These are phyloP conservation scores for Buxus sempervirens DNA, from an alignment of 164 flowering plant genomes.

Conservation along the genomic window DNA sequence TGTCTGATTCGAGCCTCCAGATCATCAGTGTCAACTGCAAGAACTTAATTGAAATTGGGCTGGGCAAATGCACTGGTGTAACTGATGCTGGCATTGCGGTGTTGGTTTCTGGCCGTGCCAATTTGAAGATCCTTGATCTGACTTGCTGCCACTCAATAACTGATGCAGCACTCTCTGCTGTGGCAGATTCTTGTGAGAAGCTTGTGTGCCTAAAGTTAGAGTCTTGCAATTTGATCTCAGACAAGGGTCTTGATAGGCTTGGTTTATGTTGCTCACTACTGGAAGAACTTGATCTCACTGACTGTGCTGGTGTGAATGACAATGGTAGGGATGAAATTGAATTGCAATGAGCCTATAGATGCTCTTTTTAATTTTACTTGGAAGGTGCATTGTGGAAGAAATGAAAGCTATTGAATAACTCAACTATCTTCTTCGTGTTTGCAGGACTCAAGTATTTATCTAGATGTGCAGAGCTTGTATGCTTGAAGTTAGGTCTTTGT, in stretches of 20 bases:
- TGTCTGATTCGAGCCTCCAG: conserved; percentile 29
- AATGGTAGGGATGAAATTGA: conserved; percentile 30
- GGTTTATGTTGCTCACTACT: conserved; percentile 43
- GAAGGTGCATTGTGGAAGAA: not conserved
- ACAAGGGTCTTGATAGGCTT: conserved; percentile 41
- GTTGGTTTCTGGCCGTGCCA: conserved; percentile 38
- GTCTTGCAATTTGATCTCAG: conserved; percentile 51
- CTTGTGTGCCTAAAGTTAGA: conserved; percentile 61
- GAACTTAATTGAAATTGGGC: conserved; percentile 46
- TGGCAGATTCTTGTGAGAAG: conserved; percentile 46
- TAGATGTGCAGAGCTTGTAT: conserved; percentile 41
- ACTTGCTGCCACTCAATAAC: conserved; percentile 58
- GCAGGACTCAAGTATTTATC: conserved; percentile 59
- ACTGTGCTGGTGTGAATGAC: conserved; percentile 52
- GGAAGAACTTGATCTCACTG: conserved; percentile 72
- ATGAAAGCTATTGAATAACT: not conserved
- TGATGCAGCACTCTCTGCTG: conserved; percentile 48
- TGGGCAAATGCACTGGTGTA: conserved; percentile 66
- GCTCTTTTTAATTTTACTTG: too few relatives aligned
- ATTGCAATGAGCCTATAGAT: not conserved
- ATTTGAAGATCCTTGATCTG: conserved; percentile 48
- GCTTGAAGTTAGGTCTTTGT: conserved; percentile 65
- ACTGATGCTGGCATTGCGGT: conserved; percentile 46
- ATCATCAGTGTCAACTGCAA: conserved; percentile 39
- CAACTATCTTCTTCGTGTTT: conserved; percentile 8